Conservation (phyloP, 2,329 filamentous ascomycete species). For the Penicillium sp. region DNA sequence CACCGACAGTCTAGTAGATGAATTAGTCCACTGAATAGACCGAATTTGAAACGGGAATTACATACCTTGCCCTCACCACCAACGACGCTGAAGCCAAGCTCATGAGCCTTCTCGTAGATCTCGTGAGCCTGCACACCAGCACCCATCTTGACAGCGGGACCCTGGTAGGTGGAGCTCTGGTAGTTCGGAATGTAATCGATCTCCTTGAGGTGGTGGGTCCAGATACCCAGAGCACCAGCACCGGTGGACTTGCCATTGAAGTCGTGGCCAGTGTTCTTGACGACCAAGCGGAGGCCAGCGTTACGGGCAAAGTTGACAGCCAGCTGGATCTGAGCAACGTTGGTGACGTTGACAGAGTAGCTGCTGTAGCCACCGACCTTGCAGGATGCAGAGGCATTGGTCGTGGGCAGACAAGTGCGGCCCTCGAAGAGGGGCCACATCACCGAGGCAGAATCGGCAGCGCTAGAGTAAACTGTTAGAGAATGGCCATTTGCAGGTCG, state of each 20-base stretch:
- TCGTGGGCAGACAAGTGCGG: conserved; percentile 28
- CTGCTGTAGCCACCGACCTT: conserved; percentile 35
- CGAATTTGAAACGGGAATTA: neutral
- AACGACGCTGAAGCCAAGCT: conserved; percentile 43
- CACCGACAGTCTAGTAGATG: conserved; percentile 53
- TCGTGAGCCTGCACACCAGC: conserved; percentile 50
- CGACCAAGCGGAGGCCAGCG: conserved; percentile 37
- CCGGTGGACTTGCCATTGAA: conserved; percentile 52
- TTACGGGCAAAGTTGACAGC: conserved; percentile 33
- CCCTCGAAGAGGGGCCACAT: conserved; percentile 35
- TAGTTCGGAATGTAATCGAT: conserved; percentile 46
- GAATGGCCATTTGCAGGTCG: neutral
- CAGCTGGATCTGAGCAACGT: conserved; percentile 37
- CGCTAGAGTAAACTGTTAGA: conserved; percentile 14
- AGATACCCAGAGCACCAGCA: conserved; percentile 51
- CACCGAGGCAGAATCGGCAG: conserved; percentile 26
- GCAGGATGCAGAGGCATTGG: conserved; percentile 29
- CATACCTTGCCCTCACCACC: conserved; percentile 17
- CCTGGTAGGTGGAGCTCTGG: conserved; percentile 46
- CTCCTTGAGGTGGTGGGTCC: conserved; percentile 53
- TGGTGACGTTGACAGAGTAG: conserved; percentile 41
- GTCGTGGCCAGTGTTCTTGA: conserved; percentile 53
- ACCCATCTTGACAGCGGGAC: conserved; percentile 56
- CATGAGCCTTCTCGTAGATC: conserved; percentile 19
- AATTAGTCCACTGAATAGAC: neutral